phyloP scores from a whole-genome alignment of 1,139 yeast species.

The Ashbya aceris region DNA sequence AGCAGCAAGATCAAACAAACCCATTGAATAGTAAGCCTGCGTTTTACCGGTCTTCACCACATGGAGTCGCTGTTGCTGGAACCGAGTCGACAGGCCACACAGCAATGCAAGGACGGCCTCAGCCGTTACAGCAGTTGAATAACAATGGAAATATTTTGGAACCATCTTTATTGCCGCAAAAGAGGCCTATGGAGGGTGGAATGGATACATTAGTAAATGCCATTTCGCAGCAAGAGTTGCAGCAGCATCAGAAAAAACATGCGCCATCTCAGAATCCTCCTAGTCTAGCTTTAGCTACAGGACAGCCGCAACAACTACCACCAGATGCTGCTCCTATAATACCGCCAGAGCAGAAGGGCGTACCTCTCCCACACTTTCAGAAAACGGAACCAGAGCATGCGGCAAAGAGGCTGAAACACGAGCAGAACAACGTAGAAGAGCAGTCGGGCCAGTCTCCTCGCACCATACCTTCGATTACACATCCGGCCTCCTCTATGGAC shows the following conservation, averaged over 20 bases:
- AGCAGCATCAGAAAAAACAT: constrained; percentile 10
- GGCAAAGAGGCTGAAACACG: constrained; percentile 3
- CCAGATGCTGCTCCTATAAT: constrained; percentile 6
- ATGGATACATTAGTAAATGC: constrained; percentile 27
- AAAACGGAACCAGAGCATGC: constrained; percentile 3
- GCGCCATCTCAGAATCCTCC: constrained; percentile 10
- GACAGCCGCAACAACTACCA: constrained; percentile 9
- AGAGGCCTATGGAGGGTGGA: constrained; percentile 25
- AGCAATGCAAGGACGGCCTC: constrained; percentile 11
- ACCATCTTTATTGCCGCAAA: constrained; percentile 14
- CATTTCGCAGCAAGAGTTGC: constrained; percentile 9
- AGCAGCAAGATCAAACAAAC: constrained; percentile 21
- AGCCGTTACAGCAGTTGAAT: constrained; percentile 5
- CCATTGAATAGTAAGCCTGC: constrained; percentile 17
- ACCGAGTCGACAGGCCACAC: constrained; percentile 5
- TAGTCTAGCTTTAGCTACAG: constrained; percentile 9
- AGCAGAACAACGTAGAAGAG: constrained; percentile 1
- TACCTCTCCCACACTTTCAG: background rate
- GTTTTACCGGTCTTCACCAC: constrained; percentile 8
- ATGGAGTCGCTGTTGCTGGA: background rate
- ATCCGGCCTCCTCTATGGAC: too few species aligned
- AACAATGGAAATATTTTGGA: background rate
- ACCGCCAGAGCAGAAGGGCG: constrained; percentile 4
- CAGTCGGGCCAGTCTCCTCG: background rate
- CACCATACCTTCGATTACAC: background rate